A percentile compares a stretch with the other conserved stretches of the same genome.
These are phyloP conservation scores for Botryosphaeria dothidea DNA, from an alignment of 2,329 filamentous ascomycete genomes.

Conservation along the genomic window DNA sequence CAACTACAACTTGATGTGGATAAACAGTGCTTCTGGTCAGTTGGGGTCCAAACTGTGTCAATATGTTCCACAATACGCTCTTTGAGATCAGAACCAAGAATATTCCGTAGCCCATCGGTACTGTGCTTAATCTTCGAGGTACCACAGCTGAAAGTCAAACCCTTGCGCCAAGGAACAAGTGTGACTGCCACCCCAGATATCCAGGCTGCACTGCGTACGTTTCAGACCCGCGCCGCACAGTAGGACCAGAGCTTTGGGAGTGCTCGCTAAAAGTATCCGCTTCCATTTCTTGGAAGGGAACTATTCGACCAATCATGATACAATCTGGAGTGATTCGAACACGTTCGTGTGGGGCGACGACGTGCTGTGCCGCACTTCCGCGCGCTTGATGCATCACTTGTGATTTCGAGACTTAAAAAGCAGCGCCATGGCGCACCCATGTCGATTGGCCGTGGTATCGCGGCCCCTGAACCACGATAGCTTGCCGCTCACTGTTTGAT, in stretches of 20 bases:
- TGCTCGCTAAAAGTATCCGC: neutral
- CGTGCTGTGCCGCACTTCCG: neutral
- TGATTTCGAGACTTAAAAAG: neutral
- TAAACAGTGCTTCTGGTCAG: no score
- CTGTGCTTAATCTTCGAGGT: no score
- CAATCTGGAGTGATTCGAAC: no score
- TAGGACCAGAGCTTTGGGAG: neutral
- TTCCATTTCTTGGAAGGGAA: neutral
- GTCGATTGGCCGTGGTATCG: neutral
- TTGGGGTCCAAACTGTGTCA: no score
- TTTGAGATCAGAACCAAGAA: no score
- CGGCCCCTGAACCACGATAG: neutral
- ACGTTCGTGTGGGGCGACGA: neutral
- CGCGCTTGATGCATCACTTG: neutral
- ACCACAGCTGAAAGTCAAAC: no score
- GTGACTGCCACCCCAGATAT: neutral
- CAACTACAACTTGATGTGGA: no score
- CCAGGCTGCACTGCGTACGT: neutral
- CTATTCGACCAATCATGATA: neutral
- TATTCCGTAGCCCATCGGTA: no score
- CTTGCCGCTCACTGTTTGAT: neutral
- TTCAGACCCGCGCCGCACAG: neutral
- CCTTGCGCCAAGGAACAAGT: no score
- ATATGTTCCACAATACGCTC: no score
- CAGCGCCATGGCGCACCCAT: neutral